Percentiles rank a stretch among this genome's conserved stretches.
Conservation (phyloP, 768 basidiomycete species). For the Mycena rebaudengoi region DNA sequence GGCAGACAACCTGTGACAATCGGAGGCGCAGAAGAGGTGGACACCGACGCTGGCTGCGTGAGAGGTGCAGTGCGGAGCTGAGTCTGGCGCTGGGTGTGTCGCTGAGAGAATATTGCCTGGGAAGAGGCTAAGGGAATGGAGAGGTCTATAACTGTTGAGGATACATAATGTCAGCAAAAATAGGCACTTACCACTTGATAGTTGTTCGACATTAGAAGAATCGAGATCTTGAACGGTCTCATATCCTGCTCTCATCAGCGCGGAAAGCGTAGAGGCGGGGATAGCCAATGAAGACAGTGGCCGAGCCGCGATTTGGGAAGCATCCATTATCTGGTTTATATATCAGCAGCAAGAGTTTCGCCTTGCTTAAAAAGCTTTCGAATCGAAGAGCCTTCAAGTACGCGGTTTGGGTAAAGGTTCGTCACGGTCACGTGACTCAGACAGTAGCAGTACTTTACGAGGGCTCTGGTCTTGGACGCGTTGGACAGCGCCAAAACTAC, state of each 20-base stretch:
- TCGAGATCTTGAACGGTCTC: conserved; percentile 63
- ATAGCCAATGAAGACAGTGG: conserved; percentile 58
- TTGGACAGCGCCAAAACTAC: too few relatives aligned
- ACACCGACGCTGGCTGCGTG: conserved; percentile 67
- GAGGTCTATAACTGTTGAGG: conserved; percentile 53
- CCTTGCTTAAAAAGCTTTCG: too few relatives aligned
- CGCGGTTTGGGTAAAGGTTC: too few relatives aligned
- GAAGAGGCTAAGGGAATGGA: conserved; percentile 54
- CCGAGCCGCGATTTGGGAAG: conserved; percentile 47
- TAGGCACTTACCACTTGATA: conserved; percentile 63
- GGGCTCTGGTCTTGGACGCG: too few relatives aligned
- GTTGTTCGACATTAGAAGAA: conserved; percentile 49
- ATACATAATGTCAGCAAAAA: too few relatives aligned
- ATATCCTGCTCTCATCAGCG: conserved; percentile 63
- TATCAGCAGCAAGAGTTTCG: too few relatives aligned
- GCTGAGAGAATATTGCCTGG: conserved; percentile 53
- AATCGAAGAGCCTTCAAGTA: too few relatives aligned
- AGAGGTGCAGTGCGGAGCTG: conserved; percentile 39
- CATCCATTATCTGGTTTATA: too few relatives aligned
- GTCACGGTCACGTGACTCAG: too few relatives aligned
- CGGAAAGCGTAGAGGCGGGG: conserved; percentile 53
- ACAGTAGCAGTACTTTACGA: too few relatives aligned
- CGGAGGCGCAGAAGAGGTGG: conserved; percentile 37
- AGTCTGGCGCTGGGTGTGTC: conserved; percentile 42
- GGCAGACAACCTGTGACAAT: conserved; percentile 55